Evolutionary conservation across 768 basidiomycete genomes (phyloP), one percentile per base, ranked within the genome.

Genomic region (Scleroderma citrinum): DNA sequence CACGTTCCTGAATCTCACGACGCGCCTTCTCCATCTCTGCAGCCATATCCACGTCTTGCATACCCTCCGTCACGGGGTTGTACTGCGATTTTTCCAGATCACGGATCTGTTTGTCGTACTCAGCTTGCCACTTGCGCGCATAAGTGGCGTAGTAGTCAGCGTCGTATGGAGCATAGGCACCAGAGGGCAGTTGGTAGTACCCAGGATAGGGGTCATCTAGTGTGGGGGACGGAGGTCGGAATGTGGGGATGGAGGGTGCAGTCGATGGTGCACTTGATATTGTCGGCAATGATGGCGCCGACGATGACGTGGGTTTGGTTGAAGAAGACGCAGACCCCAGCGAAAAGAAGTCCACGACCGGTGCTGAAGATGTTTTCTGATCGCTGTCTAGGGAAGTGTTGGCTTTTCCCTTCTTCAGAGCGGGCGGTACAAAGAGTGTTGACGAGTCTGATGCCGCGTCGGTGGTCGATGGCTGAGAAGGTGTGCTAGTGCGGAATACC

Each of bases 171-270:
- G 79, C 84, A 82, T 90, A 94, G 30, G 75, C 66, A 16, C 91
- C 91, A 7, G 87, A 85, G 0, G 91, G 88, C 17, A 86, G 75
- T 47, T 84, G 82, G 57, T 92, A 92, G 69, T 92, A 93, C 6
- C 91, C 91, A 1, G 91, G 91, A 63, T 91, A 90, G 14, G 80
- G 78, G 59, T 92, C 91, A 7, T 73, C 72, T 3, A 79, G 77
- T 6, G 82, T 84, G 1, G 91, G 90, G 46, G 83, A 81, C 1
- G 88, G 90, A 0, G 83, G 80, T 36, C 77, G 71, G 55, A 83
- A 90, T 38, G 78, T 80, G 5, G 83, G 76, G 11, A 92, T 63
- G 13, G 64, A 64, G 5, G 89, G 89, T 0, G 90, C 89, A 35
- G 87, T 82, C 29, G 88, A 77, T 5, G 83, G 84, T 21, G 78